Evolutionary conservation across 202 grass and related monocot species (phyloP), one percentile per base, ranked within the genome.

Genomic region (Elaeis oleifera): DNA sequence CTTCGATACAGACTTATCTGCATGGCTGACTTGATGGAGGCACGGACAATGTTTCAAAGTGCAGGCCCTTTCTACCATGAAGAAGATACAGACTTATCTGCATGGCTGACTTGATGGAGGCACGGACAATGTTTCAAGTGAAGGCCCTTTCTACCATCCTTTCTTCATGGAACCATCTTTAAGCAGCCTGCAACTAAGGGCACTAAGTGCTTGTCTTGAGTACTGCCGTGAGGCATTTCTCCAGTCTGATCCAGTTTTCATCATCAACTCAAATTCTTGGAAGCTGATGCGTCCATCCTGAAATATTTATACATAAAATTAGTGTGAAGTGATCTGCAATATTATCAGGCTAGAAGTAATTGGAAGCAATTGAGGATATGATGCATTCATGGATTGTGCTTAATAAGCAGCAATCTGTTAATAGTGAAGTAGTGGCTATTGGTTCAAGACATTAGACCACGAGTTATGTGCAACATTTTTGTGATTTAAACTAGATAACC

Each of bases 221-320:
- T 78, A 90, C 53, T 56, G 76, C 16, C 67, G 77, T 44, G 91
- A 90, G 32, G 58, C 73, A 71, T 96, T 96, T 80, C 78, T 90
- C 87, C 84, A 83, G 50, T 96, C 87, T 50, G 87, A 71, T 56
- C 87, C 90, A 76, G 87, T 80, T 75, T 83, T 90, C 90, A 96
- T 96, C 90, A 96, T 96, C 73, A 80, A 68, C 78, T 90, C 76
- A 51, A 90, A 90, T 53, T 96, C 87, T 18, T 73, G 73, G 62
- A 88, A 96, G 70, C 91, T 96, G 36, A 96, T 96, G 16, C 80
- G 74, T 21, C 87, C 91, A 76, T 96, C 86, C 90, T 96, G 83
- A 76, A 82, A 55, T 63, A 73, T 73, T 78, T 61, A 69, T 83
- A 68, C 32, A 51, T 65, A 49, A 73, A 51, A 77, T 64, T 26